Percentiles rank a stretch among this genome's conserved stretches.
These are phyloP conservation scores for Lipomyces starkeyi DNA, from an alignment of 805 yeast genomes.

Conservation along the genomic window DNA sequence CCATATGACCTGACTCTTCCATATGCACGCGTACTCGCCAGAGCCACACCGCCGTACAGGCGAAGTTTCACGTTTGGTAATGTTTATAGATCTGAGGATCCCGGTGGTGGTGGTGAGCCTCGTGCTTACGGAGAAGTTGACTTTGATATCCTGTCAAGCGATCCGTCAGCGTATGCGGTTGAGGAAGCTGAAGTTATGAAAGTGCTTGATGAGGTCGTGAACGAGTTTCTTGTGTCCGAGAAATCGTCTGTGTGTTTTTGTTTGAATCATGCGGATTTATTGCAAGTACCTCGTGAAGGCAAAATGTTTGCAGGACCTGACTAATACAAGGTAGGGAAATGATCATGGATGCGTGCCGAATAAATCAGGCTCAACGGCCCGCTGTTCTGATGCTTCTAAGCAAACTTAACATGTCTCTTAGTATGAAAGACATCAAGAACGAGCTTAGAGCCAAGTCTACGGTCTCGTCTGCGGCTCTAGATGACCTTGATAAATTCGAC, in stretches of 20 bases:
- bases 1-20: slow-evolving; percentile 92
- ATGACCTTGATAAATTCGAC: slow-evolving; percentile 81
- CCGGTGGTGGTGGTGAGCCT: slow-evolving; percentile 54
- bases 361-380: slow-evolving; percentile 73
- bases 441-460: slow-evolving; percentile 69
- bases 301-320: background rate
- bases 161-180: slow-evolving; percentile 54
- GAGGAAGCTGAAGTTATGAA: slow-evolving; percentile 90
- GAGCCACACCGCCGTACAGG: slow-evolving; percentile 56
- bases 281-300: slow-evolving; percentile 54
- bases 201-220: slow-evolving; percentile 75
- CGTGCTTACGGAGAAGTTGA: slow-evolving; percentile 76
- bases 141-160: slow-evolving; percentile 77
- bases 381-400: slow-evolving; percentile 76
- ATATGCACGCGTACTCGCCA: slow-evolving; percentile 81
- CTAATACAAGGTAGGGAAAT: slow-evolving; percentile 17
- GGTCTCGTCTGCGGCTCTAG: slow-evolving; percentile 79
- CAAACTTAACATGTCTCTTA: slow-evolving; percentile 72
- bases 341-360: slow-evolving; percentile 79
- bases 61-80: slow-evolving; percentile 78
- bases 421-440: slow-evolving; percentile 62
- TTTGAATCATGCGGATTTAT: slow-evolving; percentile 79
- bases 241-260: slow-evolving; percentile 62
- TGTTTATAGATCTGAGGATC: slow-evolving; percentile 63
- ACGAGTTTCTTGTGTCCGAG: slow-evolving; percentile 65